Conservation (phyloP, 139 green algal genomes). For the Eudorina sp. region DNA sequence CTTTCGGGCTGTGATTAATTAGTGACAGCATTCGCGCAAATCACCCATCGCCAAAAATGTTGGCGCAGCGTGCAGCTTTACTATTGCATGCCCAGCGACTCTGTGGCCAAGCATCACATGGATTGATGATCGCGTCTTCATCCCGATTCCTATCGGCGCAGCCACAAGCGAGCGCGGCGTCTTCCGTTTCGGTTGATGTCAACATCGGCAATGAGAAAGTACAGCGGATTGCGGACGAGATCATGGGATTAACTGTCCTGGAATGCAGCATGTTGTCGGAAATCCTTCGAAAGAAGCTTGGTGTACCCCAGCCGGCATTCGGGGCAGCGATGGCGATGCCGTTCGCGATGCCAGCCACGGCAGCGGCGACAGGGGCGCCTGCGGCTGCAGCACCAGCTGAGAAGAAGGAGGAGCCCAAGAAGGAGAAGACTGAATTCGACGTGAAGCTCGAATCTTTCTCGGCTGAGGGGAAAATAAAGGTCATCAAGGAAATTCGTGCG, state of each 20-base stretch:
- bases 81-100: constrained; percentile 4
- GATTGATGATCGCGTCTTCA: neutral
- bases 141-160: neutral
- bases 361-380: constrained; percentile 35
- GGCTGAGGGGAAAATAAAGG: constrained; percentile 95
- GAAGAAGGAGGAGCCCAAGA: constrained; percentile 70
- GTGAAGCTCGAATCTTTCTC: constrained; percentile 96
- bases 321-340: constrained; percentile 62
- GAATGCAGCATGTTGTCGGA: constrained; percentile 83
- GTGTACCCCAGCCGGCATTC: constrained; percentile 64
- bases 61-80: neutral
- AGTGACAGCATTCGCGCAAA: too few relatives aligned
- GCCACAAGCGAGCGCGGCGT: neutral
- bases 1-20: too few relatives aligned
- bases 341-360: constrained; percentile 57
- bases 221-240: constrained; percentile 77
- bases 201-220: constrained; percentile 62
- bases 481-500: constrained; percentile 98
- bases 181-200: neutral
- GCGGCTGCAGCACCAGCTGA: constrained; percentile 55
- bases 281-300: constrained; percentile 79
- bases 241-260: constrained; percentile 82
- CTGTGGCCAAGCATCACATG: neutral
- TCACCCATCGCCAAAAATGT: constrained; percentile 10
- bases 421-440: constrained; percentile 96